A percentile compares a stretch with the other conserved stretches of the same genome.
phyloP scores from a whole-genome alignment of 441 rosid species.

The Bocquillonia castaneifolia region DNA sequence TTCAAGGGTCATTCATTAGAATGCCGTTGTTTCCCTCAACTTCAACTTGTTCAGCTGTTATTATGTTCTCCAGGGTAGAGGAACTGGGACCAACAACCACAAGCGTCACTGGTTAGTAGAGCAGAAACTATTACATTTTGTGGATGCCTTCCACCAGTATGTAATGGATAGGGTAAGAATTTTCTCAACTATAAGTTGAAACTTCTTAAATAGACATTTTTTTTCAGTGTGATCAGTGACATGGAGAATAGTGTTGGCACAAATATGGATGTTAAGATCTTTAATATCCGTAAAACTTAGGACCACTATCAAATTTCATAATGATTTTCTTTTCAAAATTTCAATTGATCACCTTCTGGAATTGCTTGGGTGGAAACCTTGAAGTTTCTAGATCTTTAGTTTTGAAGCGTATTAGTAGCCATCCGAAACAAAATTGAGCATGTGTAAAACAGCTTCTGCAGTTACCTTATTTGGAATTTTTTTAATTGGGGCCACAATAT shows the following conservation, averaged over 20 bases:
- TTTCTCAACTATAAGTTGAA: conserved; percentile 15
- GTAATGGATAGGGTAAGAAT: conserved; percentile 94
- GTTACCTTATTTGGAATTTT: not conserved
- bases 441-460: not conserved
- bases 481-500: not conserved
- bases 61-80: conserved; percentile 54
- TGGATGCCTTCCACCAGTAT: conserved; percentile 97
- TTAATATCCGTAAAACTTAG: not conserved
- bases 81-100: conserved; percentile 45
- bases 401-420: not conserved
- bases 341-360: not conserved
- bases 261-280: not conserved
- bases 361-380: not conserved
- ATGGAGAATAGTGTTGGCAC: not conserved
- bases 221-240: not conserved
- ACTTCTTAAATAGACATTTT: conserved; percentile 2
- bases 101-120: conserved; percentile 88
- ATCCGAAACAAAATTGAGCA: not conserved
- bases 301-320: not conserved
- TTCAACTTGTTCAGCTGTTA: conserved; percentile 16
- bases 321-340: not conserved
- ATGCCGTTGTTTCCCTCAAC: not conserved
- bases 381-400: not conserved
- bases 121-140: conserved; percentile 97
- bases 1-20: not conserved